Base-by-base conservation (phyloP, 805 yeast species). In the Pichia phayaonensis region DNA sequence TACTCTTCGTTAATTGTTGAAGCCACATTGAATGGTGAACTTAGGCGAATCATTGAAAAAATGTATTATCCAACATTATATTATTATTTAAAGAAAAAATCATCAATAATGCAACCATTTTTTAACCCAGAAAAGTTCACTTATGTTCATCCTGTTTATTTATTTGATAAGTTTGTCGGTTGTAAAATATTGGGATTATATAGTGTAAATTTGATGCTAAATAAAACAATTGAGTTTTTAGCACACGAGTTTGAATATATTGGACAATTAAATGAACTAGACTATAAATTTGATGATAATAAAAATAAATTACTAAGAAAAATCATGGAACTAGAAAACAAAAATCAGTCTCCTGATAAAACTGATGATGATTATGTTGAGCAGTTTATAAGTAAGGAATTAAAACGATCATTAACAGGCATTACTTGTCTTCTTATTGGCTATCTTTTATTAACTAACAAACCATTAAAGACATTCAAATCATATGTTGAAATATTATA, bases 11-110 rank as follows among this genome's bases (percentile, higher is more conserved):
- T 41, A 18, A 42, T 50, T 4, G 22, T 4, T 11, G 21, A 50
- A 4, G 49, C 53, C 10, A 50, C 53, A 1, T 38, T 29, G 8
- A 38, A 20, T 21, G 53, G 53, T 20, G 49, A 38, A 22, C 10
- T 50, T 16, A 26, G 47, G 11, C 27, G 39, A 20, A 15, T 50
- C 8, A 46, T 50, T 36, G 49, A 46, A 29, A 42, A 50, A 22
- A 16, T 50, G 21, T 50, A 50, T 22, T 50, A 50, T 42, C 53
- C 53, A 2, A 50, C 53, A 1, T 11, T 46, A 6, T 46, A 46
- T 22, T 46, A 43, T 20, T 46, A 46, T 42, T 38, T 50, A 15
- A 45, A 40, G 39, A 27, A 24, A 15, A 42, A 49, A 40, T 13
- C 38, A 2, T 24, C 21, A 2, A 40, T 27, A 12, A 27, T 48